Evolutionary conservation across 768 basidiomycete genomes (phyloP).

Genomic region (Pisolithus tinctorius): DNA sequence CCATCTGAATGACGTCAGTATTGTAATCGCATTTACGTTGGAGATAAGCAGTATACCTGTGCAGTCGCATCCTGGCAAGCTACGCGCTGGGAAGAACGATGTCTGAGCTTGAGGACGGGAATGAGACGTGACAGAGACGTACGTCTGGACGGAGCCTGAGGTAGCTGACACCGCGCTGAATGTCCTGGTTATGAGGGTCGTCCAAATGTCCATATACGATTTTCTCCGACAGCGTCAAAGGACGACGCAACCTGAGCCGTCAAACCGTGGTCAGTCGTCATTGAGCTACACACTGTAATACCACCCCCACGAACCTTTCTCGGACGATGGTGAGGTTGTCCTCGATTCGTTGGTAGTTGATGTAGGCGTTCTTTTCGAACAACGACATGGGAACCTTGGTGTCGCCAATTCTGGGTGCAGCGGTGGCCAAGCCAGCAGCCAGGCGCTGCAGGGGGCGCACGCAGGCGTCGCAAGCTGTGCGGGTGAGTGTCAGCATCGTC

Average conservation of each 20-base stretch:
- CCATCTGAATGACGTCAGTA: constrained; percentile 67
- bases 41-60: constrained; percentile 42
- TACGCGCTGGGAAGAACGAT: constrained; percentile 49
- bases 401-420: constrained; percentile 73
- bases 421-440: constrained; percentile 76
- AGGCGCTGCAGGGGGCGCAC: constrained; percentile 46
- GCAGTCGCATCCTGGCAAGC: constrained; percentile 90
- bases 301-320: constrained; percentile 47
- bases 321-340: constrained; percentile 90
- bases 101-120: constrained; percentile 1
- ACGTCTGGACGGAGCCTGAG: constrained; percentile 98
- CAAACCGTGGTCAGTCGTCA: constrained; percentile 5
- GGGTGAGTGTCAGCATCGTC: constrained; percentile 61
- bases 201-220: constrained; percentile 97
- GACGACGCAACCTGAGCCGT: constrained; percentile 65
- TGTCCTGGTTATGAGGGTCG: constrained; percentile 86
- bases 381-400: constrained; percentile 87
- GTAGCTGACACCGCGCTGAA: constrained; percentile 88
- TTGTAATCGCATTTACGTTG: constrained; percentile 10
- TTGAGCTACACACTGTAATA: neutral
- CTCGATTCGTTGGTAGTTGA: constrained; percentile 97
- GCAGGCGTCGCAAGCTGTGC: constrained; percentile 42
- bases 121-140: constrained; percentile 31
- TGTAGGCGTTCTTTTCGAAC: constrained; percentile 74
- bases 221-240: constrained; percentile 93